phyloP scores from a whole-genome alignment of 2,329 filamentous ascomycete species.

The Niveomyces coronatus region DNA sequence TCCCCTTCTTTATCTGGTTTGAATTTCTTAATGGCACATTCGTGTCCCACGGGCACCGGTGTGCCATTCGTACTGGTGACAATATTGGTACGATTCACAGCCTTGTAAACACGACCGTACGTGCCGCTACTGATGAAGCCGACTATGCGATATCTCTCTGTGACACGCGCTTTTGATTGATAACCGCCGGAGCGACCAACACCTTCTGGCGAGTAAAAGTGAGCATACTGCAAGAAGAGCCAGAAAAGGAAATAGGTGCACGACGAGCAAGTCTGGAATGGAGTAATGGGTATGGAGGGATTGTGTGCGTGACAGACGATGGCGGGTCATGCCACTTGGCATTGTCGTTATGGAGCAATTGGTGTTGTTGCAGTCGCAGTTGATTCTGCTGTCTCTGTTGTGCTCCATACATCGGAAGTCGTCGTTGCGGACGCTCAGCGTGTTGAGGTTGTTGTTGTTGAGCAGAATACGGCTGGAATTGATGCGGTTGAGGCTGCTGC shows the following conservation, averaged over 20 bases:
- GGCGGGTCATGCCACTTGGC: conserved; percentile 3
- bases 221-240: conserved; percentile 19
- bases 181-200: conserved; percentile 45
- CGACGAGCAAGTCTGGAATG: too few species aligned
- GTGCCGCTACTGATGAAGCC: conserved; percentile 98
- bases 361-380: neutral
- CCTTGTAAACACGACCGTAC: conserved; percentile 97
- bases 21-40: conserved; percentile 99
- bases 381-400: too few species aligned
- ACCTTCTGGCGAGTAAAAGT: conserved; percentile 36
- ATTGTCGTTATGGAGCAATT: neutral
- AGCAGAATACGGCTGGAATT: too few species aligned
- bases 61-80: conserved; percentile 8
- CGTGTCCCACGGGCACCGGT: conserved; percentile 42
- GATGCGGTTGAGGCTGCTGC: too few species aligned
- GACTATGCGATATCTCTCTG: conserved; percentile 89
- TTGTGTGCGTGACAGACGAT: conserved; percentile 3
- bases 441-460: too few species aligned
- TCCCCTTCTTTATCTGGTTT: conserved; percentile 98
- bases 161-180: conserved; percentile 74
- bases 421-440: too few species aligned
- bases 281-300: conserved; percentile 8
- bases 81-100: conserved; percentile 47
- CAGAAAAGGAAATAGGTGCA: too few species aligned
- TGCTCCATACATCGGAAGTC: too few species aligned